Conservation (phyloP, 148 eudicot genomes). For the Vaccinium myrtillus region DNA sequence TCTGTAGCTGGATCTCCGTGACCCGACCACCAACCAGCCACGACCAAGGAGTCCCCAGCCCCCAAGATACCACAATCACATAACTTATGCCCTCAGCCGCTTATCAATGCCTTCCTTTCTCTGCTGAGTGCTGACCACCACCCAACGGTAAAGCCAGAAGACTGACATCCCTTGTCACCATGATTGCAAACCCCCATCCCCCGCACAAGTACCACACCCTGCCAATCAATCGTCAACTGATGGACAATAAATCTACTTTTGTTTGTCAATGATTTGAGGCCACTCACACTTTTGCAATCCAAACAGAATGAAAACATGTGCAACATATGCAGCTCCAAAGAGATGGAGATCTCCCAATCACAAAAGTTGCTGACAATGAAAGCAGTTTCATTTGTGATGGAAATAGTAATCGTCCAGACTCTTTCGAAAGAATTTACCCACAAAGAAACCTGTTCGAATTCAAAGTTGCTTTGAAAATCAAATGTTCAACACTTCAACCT, state of each 20-base stretch:
- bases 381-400: neutral
- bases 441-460: neutral
- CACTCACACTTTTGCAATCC: neutral
- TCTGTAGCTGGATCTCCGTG: neutral
- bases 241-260: neutral
- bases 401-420: neutral
- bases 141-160: neutral
- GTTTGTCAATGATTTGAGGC: neutral
- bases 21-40: neutral
- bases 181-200: neutral
- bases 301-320: neutral
- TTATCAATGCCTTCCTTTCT: neutral
- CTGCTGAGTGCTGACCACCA: neutral
- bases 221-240: neutral
- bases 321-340: neutral
- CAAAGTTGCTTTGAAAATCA: neutral
- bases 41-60: neutral
- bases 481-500: neutral
- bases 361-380: neutral
- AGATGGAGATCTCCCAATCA: neutral
- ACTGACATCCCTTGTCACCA: neutral
- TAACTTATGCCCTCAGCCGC: neutral
- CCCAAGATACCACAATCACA: neutral
- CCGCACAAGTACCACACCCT: neutral
- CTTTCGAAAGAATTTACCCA: neutral